phyloP scores from a whole-genome alignment of 176 grass and related monocot genomes.

The Aegilops speltoides region DNA sequence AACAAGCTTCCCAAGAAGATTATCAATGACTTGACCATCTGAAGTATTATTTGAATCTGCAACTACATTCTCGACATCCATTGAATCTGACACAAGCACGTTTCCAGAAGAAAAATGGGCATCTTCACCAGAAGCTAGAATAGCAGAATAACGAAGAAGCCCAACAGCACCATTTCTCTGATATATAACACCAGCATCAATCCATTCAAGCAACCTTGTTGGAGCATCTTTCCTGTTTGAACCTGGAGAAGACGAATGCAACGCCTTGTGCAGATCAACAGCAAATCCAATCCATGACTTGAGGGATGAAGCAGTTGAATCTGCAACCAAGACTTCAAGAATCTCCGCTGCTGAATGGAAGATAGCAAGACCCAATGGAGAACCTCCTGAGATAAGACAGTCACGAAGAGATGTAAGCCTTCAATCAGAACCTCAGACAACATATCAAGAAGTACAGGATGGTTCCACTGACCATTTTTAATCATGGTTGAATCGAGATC shows the following conservation, averaged over 20 bases:
- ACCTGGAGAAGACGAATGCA: conserved; percentile 90
- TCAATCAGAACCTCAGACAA: conserved; percentile 18
- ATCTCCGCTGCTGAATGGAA: conserved; percentile 92
- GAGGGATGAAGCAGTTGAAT: conserved; percentile 85
- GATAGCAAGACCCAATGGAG: conserved; percentile 83
- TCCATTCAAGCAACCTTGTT: conserved; percentile 92
- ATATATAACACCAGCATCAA: conserved; percentile 97
- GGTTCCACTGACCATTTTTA: conserved; percentile 51
- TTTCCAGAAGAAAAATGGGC: conserved; percentile 89
- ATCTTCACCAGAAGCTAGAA: conserved; percentile 92
- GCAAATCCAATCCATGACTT: conserved; percentile 89
- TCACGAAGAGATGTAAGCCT: conserved; percentile 17
- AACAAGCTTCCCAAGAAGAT: conserved; percentile 88
- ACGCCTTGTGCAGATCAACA: conserved; percentile 88
- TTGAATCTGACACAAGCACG: conserved; percentile 91
- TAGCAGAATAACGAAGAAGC: conserved; percentile 85
- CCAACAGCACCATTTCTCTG: conserved; percentile 88
- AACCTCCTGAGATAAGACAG: conserved; percentile 54
- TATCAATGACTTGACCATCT: conserved; percentile 82
- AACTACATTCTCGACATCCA: conserved; percentile 91
- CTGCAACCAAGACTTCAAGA: conserved; percentile 94
- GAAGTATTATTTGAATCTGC: conserved; percentile 73
- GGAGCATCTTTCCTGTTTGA: conserved; percentile 95
- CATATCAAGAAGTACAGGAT: conserved; percentile 23
- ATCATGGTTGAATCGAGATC: conserved; percentile 66